Evolutionary conservation across 2,329 filamentous ascomycete genomes (phyloP), one percentile per base, ranked within the genome.

Genomic region (Fusarium concolor): DNA sequence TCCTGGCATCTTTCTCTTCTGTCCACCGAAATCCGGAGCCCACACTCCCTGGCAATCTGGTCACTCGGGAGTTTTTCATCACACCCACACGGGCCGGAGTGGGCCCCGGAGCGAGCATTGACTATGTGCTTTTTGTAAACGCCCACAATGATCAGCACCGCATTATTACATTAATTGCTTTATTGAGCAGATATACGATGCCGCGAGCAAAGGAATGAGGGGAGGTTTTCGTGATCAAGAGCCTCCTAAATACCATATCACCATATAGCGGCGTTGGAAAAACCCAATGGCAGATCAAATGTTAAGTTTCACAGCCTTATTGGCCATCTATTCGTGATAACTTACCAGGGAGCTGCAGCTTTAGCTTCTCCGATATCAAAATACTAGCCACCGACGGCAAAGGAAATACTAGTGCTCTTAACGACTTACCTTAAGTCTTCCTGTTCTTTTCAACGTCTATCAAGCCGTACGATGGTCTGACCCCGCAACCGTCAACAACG

Each of bases 51-150:
- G 33, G 46, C 56, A 58, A 63, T 56, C 65, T 69, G 52, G 61
- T 68, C 65, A 63, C 49, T 68, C 66, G 65, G 66, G 64, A 47
- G 52, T 58, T 68, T 68, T 58, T 35, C 41, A 62, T 20, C 52
- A 69, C 65, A 68, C 66, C 65, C 62, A 69, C 62, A 55, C 44
- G 49, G 52, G 44, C 62, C 49, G 49, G 56, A 49, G 62, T 67
- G 64, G 64, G 53, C 51, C 64, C 54, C 17, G 44, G 47, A 65
- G 44, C 31, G 35, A 65, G 52, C 39, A 58, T 58, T 58, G 52
- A 64, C 51, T 33, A n/a, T 9, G 46, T 52, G 26, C 29, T 22
- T 46, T 58, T 35, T 38, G 38, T 20, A 26, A 60, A 45, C 20
- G 35, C 38, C 31, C 22, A 54, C 31, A 35, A 33, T 18, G 42